Evolutionary conservation across 192 early-diverging fungal genomes (phyloP).

Genomic region (Mortierella hygrophila): DNA sequence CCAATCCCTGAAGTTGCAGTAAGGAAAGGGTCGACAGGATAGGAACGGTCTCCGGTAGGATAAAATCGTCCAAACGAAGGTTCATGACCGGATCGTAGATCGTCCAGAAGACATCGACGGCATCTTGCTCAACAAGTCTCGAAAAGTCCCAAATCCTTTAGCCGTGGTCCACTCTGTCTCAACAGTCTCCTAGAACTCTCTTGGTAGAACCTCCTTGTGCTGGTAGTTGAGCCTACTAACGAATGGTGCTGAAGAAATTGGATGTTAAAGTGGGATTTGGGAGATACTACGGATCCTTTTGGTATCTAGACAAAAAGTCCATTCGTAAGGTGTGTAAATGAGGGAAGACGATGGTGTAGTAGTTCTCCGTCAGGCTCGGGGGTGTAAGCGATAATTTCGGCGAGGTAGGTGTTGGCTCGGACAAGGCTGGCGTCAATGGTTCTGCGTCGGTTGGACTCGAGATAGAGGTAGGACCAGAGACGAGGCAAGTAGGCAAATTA

Average conservation of each 20-base stretch:
- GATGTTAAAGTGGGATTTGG: background rate
- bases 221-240: background rate
- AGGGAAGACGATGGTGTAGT: background rate
- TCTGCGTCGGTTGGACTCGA: background rate
- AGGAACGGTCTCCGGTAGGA: background rate
- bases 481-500: background rate
- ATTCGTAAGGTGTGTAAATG: background rate
- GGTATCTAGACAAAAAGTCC: background rate
- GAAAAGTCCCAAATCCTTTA: background rate
- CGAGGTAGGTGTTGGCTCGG: background rate
- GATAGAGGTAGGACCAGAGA: background rate
- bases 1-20: background rate
- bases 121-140: background rate
- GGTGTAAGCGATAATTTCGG: background rate
- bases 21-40: background rate
- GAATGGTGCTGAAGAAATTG: background rate
- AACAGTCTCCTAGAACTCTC: background rate
- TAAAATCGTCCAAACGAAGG: background rate
- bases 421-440: background rate
- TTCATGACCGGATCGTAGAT: background rate
- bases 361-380: background rate
- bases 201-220: background rate
- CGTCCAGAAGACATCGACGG: background rate
- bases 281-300: background rate
- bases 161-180: background rate